These are phyloP conservation scores for Cercospora zeae-maydis DNA, from an alignment of 2,329 filamentous ascomycete genomes.

Conservation along the genomic window DNA sequence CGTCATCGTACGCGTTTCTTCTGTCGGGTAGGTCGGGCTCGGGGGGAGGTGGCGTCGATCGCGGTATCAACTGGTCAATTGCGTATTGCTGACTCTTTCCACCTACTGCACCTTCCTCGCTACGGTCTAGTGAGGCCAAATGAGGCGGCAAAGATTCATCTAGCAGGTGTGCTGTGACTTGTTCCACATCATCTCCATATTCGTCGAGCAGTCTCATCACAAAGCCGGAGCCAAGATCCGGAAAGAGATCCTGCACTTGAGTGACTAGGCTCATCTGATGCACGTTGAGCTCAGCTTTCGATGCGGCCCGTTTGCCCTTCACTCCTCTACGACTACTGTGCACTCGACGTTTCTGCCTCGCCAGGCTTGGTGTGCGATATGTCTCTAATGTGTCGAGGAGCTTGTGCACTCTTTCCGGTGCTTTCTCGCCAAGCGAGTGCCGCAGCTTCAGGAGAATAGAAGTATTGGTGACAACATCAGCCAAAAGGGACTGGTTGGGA, in stretches of 20 bases:
- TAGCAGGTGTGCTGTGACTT: constrained; percentile 75
- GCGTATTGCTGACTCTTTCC: constrained; percentile 21
- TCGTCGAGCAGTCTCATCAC: constrained; percentile 74
- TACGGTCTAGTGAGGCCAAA: constrained; percentile 61
- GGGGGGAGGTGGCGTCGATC: constrained; percentile 51
- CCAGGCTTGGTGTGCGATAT: constrained; percentile 55
- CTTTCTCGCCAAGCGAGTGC: constrained; percentile 50
- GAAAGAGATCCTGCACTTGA: constrained; percentile 91
- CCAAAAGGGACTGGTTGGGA: constrained; percentile 61
- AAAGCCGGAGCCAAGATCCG: constrained; percentile 79
- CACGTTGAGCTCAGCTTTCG: constrained; percentile 59
- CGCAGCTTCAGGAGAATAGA: constrained; percentile 65
- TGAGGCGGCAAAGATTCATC: constrained; percentile 70
- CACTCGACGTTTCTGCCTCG: constrained; percentile 51
- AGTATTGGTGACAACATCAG: constrained; percentile 76
- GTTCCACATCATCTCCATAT: constrained; percentile 72
- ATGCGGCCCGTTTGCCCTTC: constrained; percentile 49
- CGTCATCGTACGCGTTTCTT: constrained; percentile 74
- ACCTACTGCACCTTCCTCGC: constrained; percentile 56
- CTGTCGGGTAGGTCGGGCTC: constrained; percentile 50
- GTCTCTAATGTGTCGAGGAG: constrained; percentile 58
- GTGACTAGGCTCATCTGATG: constrained; percentile 81
- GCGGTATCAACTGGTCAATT: constrained; percentile 51
- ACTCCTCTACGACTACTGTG: constrained; percentile 65
- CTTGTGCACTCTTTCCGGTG: constrained; percentile 56